Base-by-base conservation (phyloP, 805 yeast species). In the Ogataea salicorniae region DNA sequence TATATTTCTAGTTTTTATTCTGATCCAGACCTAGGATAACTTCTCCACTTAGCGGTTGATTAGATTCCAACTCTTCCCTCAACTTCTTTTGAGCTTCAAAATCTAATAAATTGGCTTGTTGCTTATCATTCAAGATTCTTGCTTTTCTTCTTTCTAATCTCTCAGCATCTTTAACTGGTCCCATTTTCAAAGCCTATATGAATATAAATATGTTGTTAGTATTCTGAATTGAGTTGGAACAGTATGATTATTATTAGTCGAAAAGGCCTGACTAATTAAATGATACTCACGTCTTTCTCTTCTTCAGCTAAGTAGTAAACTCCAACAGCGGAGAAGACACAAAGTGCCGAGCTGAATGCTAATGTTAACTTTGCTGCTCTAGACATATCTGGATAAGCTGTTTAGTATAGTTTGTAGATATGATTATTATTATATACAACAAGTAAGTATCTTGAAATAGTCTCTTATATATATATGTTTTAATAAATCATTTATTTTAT, bases 141-240 rank as follows among this genome's bases (percentile, higher is more conserved):
- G 60, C 62, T 20, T 61, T 53, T 47, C 73, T 63, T 58, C 77
- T 76, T 40, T 74, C 73, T 50, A 84, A 63, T 48, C 95, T 70
- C 50, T 73, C 79, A 2, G 90, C 89, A 62, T 88, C 96, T 58
- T 86, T 86, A 57, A 86, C 79, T 5, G 96, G 96, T 1, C 96
- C 96, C 57, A 79, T 87, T 58, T 84, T 83, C 41, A 87, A 70
- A 2, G 84, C 83, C 79, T 74, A n/a, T 14, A 33, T 4, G 18
- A 42, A 43, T 39, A 40, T 36, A 34, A 11, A 23, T 15, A 18
- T 17, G 41, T 42, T 42, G 45, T 48, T 48, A 45, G 36, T 26
- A 18, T 15, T 7, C 11, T 26, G 31, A 9, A 11, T 26, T 26
- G 8, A 20, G 31, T 26, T 22, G 14, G 20, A n/a, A 16, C n/a